phyloP scores from a whole-genome alignment of 805 yeast species.

The Pichia cephalocereana region DNA sequence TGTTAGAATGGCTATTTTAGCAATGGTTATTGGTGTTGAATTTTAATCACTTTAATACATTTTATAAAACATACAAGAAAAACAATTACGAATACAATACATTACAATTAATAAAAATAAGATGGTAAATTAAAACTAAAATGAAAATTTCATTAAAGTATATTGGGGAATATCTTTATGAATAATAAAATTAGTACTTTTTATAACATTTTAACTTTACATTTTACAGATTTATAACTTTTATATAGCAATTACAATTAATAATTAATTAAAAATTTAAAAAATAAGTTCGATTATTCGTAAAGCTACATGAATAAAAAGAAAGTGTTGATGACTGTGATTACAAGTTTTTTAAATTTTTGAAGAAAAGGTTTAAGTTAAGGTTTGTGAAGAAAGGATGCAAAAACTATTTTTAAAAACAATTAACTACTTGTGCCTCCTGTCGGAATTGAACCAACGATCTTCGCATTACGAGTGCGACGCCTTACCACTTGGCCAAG shows the following conservation, averaged over 20 bases:
- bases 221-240: neutral
- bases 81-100: neutral
- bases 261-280: neutral
- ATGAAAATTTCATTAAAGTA: neutral
- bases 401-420: neutral
- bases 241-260: neutral
- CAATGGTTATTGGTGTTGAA: conserved; percentile 96
- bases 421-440: conserved; percentile 23
- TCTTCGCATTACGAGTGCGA: conserved; percentile 39
- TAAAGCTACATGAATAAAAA: too few species aligned
- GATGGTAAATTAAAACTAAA: neutral
- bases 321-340: too few species aligned
- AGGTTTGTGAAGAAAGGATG: too few species aligned
- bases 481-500: conserved; percentile 40
- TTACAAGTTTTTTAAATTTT: too few species aligned
- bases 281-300: too few species aligned
- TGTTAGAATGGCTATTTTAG: conserved; percentile 97
- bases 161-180: conserved; percentile 13
- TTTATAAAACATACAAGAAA: neutral
- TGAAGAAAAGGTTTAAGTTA: too few species aligned
- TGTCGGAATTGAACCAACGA: conserved; percentile 37
- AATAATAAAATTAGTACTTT: neutral
- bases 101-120: neutral
- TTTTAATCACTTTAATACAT: conserved; percentile 29
- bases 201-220: neutral